Conservation (phyloP, 2,329 filamentous ascomycete genomes). For the Diaporthe humulicola region DNA sequence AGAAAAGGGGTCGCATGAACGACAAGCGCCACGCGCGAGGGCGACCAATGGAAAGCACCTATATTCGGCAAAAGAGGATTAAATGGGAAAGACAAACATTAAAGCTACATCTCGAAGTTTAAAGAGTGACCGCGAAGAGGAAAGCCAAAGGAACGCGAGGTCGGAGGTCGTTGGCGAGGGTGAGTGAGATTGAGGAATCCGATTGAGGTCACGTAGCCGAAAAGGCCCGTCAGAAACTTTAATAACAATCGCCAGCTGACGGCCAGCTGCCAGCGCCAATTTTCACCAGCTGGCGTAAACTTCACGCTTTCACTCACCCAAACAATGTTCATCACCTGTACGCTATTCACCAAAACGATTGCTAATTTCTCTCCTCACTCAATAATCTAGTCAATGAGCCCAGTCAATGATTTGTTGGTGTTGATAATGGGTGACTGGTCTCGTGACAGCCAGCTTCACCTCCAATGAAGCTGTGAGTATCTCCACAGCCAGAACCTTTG, state of each 20-base stretch:
- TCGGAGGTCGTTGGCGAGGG: not conserved
- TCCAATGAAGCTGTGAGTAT: too few species aligned
- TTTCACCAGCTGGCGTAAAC: not conserved
- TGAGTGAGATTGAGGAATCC: slow-evolving; percentile 21
- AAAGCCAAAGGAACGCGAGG: slow-evolving; percentile 4
- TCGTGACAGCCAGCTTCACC: too few species aligned
- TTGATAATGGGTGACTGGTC: too few species aligned
- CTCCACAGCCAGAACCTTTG: too few species aligned
- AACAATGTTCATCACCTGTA: not conserved
- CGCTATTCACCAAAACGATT: not conserved
- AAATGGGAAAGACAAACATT: slow-evolving; percentile 7
- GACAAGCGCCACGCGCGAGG: not conserved
- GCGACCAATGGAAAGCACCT: not conserved
- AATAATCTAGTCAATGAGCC: not conserved
- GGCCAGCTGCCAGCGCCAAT: accelerated
- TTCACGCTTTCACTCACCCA: not conserved
- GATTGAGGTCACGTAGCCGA: slow-evolving; percentile 27
- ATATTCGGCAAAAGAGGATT: not conserved
- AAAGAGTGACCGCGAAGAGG: slow-evolving; percentile 20
- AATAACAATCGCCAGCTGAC: not conserved
- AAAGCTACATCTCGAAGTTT: slow-evolving; percentile 18
- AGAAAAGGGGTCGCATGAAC: slow-evolving; percentile 36
- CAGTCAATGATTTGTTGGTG: too few species aligned
- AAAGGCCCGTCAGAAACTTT: slow-evolving; percentile 29
- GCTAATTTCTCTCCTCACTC: not conserved